Evolutionary conservation across 2,329 filamentous ascomycete species (phyloP).

Genomic region (Claviceps spartinae): DNA sequence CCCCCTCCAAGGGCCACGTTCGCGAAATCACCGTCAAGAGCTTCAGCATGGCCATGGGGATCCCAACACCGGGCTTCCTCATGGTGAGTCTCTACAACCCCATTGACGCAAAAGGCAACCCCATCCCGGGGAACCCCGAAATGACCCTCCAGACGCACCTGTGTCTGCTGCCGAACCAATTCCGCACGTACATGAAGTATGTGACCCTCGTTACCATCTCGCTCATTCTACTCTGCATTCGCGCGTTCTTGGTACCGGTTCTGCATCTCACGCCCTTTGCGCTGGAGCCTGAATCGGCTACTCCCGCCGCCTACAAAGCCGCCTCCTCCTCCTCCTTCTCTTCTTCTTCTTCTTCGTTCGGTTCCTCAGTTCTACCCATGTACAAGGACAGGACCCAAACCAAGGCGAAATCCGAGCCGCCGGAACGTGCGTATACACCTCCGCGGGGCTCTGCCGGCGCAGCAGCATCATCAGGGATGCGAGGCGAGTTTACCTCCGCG

Average conservation of each 20-base stretch:
- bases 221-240: slow-evolving; percentile 34
- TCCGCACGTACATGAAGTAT: slow-evolving; percentile 74
- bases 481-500: slow-evolving; percentile 10
- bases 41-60: slow-evolving; percentile 92
- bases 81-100: slow-evolving; percentile 90
- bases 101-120: slow-evolving; percentile 46
- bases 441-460: slow-evolving; percentile 3
- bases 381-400: slow-evolving; percentile 40
- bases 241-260: slow-evolving; percentile 43
- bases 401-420: slow-evolving; percentile 29
- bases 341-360: slow-evolving; percentile 4
- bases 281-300: slow-evolving; percentile 25
- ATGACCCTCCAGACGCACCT: slow-evolving; percentile 74
- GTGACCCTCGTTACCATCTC: slow-evolving; percentile 44
- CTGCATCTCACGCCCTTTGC: slow-evolving; percentile 41
- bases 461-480: slow-evolving; percentile 5
- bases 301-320: not conserved
- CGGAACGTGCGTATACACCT: not conserved
- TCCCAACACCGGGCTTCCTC: slow-evolving; percentile 73
- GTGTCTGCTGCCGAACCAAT: slow-evolving; percentile 79
- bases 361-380: slow-evolving; percentile 22
- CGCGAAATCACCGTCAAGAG: slow-evolving; percentile 91
- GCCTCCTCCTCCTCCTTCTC: slow-evolving; percentile 2
- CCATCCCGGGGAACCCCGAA: slow-evolving; percentile 28
- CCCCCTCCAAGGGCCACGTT: slow-evolving; percentile 48